Evolutionary conservation across 106 monocot genomes (phyloP), one percentile per base, ranked within the genome.

Genomic region (Xerophyta viscosa): DNA sequence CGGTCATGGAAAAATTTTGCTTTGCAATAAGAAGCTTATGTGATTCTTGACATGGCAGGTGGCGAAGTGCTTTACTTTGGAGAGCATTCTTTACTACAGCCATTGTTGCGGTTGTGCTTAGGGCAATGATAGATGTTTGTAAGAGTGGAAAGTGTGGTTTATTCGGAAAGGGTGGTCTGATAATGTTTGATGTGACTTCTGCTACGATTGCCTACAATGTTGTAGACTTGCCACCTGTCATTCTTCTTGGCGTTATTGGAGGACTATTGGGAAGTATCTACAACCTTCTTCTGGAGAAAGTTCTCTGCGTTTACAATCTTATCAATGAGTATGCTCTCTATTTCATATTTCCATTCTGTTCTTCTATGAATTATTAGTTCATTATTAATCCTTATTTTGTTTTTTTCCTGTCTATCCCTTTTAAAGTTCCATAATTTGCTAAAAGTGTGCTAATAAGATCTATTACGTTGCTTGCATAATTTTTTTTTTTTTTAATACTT

Each of bases 131-230:
- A 42, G 82, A 72, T 56, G 58, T 92, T 13, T 92, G 91, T 57
- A 68, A 46, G 3, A 76, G 67, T 44, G 91, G 86, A 2, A 72
- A 86, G 39, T 92, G 91, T 59, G 86, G 91, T 0, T 66, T 92
- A 30, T 92, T 92, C 60, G 91, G 91, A 54, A 76, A 86, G 44
- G 91, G 91, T 23, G 91, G 91, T 37, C 66, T 92, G 33, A 92
- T 92, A 41, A 92, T 92, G 91, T 92, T 76, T 66, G 82, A 92
- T 55, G 91, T 92, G 29, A 92, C 82, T 13, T 66, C 84, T 21
- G 82, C 65, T 21, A 54, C 20, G 12, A 61, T 76, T 22, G 48
- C 56, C 7, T 92, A 92, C 59, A 70, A 68, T 55, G 19, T 86
- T 12, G 69, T 29, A 2, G 91, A 92, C 57, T 57, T 92, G 30